Evolutionary conservation across 768 basidiomycete genomes (phyloP).

Genomic region (Tylopilus felleus): DNA sequence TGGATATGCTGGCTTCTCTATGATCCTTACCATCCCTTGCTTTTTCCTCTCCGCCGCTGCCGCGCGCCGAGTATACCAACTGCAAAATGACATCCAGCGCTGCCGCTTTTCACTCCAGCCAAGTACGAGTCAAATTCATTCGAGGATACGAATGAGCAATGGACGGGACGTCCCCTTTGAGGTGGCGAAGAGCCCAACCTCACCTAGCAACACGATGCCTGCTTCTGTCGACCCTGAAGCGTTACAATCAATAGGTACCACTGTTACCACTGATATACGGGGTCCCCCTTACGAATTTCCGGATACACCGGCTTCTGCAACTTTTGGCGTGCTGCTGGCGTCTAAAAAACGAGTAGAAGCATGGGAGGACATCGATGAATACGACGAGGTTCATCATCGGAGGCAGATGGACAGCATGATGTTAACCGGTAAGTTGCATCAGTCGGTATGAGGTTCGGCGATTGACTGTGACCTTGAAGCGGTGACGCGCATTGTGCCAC

Average conservation of each 20-base stretch:
- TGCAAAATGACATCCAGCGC: constrained; percentile 23
- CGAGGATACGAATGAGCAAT: neutral
- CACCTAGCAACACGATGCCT: constrained; percentile 22
- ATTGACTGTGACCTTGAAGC: constrained; percentile 7
- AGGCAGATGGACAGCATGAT: neutral
- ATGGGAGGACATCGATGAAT: constrained; percentile 9
- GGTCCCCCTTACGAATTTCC: neutral
- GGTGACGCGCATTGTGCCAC: neutral
- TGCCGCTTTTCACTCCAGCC: neutral
- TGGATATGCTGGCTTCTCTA: constrained; percentile 58
- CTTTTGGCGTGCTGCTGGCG: neutral
- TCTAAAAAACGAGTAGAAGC: neutral
- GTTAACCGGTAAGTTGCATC: constrained; percentile 10
- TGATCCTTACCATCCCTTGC: constrained; percentile 50
- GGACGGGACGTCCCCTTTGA: neutral
- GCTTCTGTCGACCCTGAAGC: constrained; percentile 4
- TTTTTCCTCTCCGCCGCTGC: constrained; percentile 41
- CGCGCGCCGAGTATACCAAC: constrained; percentile 11
- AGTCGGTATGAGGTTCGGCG: neutral
- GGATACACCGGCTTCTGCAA: neutral
- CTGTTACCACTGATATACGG: neutral
- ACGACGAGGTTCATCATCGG: neutral
- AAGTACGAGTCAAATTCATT: neutral
- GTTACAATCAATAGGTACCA: neutral
- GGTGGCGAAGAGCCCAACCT: constrained; percentile 14